phyloP scores from a whole-genome alignment of 345 rosid species.

The Citrus trifoliata region DNA sequence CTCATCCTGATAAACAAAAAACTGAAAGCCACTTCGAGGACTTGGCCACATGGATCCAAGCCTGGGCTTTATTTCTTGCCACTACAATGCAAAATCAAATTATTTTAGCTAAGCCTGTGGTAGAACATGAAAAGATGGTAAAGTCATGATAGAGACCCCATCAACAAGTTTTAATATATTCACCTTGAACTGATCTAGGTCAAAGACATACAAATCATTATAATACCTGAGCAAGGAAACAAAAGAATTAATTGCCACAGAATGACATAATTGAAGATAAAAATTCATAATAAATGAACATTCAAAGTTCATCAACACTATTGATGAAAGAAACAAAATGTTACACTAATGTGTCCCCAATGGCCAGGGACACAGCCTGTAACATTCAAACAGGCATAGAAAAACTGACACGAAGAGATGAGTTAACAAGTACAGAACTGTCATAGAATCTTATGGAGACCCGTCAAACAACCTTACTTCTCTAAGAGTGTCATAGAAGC shows the following conservation, averaged over 20 bases:
- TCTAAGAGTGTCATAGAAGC: slow-evolving; percentile 96
- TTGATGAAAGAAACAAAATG: slow-evolving; percentile 3
- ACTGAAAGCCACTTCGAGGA: slow-evolving; percentile 92
- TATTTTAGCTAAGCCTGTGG: slow-evolving; percentile 18
- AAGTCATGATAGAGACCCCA: not conserved
- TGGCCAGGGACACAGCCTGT: not conserved
- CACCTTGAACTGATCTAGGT: slow-evolving; percentile 91
- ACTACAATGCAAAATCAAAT: slow-evolving; percentile 42
- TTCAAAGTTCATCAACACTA: not conserved
- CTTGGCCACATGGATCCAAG: slow-evolving; percentile 96
- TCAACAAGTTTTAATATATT: slow-evolving; percentile 15
- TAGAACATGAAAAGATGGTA: not conserved
- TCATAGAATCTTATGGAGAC: slow-evolving; percentile 11
- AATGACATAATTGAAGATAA: not conserved
- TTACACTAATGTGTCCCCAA: not conserved
- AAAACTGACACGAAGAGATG: not conserved
- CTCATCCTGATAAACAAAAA: slow-evolving; percentile 88
- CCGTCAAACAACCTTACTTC: slow-evolving; percentile 86
- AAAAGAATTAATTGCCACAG: not conserved
- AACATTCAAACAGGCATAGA: not conserved
- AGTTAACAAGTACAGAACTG: slow-evolving; percentile 8
- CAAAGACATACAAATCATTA: slow-evolving; percentile 81
- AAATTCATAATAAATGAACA: not conserved
- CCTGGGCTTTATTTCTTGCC: slow-evolving; percentile 97
- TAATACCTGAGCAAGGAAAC: slow-evolving; percentile 57